Evolutionary conservation across 495 filamentous ascomycete species (phyloP).

Genomic region (Lasiosphaeria miniovina): DNA sequence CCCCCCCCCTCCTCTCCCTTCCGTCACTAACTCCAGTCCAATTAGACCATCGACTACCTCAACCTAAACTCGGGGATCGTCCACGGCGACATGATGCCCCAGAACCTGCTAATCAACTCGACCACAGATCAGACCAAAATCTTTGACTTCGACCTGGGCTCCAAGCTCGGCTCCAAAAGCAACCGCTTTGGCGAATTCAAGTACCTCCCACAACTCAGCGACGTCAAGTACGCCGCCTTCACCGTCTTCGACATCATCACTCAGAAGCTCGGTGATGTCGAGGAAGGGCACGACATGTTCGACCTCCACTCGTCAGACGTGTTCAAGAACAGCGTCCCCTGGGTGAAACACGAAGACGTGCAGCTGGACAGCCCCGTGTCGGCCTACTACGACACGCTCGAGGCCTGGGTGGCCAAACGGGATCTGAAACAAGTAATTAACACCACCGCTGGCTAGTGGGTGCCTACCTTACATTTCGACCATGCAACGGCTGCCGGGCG

Average conservation of each 20-base stretch:
- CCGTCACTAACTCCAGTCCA: background rate
- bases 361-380: too few relatives aligned
- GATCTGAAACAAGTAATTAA: too few relatives aligned
- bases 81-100: conserved; percentile 7
- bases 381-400: too few relatives aligned
- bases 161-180: conserved; percentile 8
- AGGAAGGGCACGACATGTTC: too few relatives aligned
- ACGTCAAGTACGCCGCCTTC: background rate
- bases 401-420: too few relatives aligned
- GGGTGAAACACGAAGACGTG: too few relatives aligned
- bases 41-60: conserved; percentile 16
- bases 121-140: conserved; percentile 8
- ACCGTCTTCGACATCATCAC: background rate
- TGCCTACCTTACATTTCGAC: too few relatives aligned
- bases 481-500: too few relatives aligned
- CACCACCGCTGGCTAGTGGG: too few relatives aligned
- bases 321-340: too few relatives aligned
- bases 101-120: conserved; percentile 16
- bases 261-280: too few relatives aligned
- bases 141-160: conserved; percentile 14
- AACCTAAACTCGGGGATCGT: conserved; percentile 14
- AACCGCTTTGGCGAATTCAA: background rate
- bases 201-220: background rate
- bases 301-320: too few relatives aligned
- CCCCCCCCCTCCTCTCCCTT: background rate